phyloP scores from a whole-genome alignment of 2,329 filamentous ascomycete species.

The Colletotrichum sp. region DNA sequence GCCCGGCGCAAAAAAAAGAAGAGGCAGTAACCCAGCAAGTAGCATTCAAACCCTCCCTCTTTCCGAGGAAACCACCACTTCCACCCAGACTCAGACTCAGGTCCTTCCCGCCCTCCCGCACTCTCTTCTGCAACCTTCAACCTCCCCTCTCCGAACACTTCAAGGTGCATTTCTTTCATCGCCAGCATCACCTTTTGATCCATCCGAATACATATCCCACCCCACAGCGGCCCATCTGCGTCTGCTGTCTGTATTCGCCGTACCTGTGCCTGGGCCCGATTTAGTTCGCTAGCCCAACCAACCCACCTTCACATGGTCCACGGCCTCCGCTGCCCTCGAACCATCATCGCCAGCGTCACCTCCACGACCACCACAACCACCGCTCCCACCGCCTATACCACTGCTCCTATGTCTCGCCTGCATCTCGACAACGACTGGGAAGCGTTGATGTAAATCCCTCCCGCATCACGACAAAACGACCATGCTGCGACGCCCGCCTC shows the following conservation, averaged over 20 bases:
- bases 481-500: constrained; percentile 71
- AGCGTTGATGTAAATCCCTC: constrained; percentile 21
- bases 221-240: not conserved
- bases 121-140: not conserved
- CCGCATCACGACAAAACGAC: constrained; percentile 4
- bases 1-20: not conserved
- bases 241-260: not conserved
- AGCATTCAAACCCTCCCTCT: not conserved
- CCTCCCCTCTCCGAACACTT: not conserved
- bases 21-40: not conserved
- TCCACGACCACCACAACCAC: not conserved
- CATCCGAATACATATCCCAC: not conserved
- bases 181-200: not conserved
- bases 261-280: constrained; percentile 12
- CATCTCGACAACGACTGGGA: not conserved
- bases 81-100: not conserved
- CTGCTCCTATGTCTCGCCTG: constrained; percentile 23
- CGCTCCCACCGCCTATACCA: not conserved
- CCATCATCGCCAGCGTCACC: not conserved
- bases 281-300: constrained; percentile 17
- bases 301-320: constrained; percentile 18
- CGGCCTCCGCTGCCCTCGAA: not conserved
- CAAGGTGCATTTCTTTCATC: not conserved
- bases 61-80: constrained; percentile 2
- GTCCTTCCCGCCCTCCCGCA: not conserved